Evolutionary conservation across 176 grass and related monocot species (phyloP), one percentile per base, ranked within the genome.

Genomic region (Oryza rufipogon): DNA sequence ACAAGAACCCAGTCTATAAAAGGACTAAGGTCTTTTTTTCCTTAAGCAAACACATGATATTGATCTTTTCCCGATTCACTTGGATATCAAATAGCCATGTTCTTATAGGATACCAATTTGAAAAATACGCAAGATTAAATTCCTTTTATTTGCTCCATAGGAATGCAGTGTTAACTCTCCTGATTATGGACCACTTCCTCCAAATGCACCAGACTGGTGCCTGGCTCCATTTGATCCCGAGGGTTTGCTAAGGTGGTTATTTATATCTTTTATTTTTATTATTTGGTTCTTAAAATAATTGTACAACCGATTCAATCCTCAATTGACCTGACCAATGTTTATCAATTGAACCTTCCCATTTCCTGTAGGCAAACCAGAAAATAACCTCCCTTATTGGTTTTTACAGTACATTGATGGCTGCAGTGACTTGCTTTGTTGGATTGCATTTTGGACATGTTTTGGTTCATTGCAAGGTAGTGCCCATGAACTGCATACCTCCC

Each of bases 161-260:
- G 93, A 95, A 92, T 99, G 91, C 87, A 99, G 96, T 80, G 77
- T 91, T 48, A 94, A 96, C 64, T 99, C 93, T 80, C 96, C 96
- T 82, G 93, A 96, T 90, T 94, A 99, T 82, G 96, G 96, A 66
- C 87, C 93, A 6, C 83, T 94, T 52, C 96, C 93, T 72, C 84
- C 84, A 69, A 88, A 95, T 75, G 86, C 96, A 69, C 96, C 96
- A 66, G 71, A 77, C 9, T 99, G 96, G 96, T 99, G 96, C 49
- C 66, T 91, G 38, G 93, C 96, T 66, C 96, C 96, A 72, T 99
- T 96, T 83, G 93, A 99, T 78, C 96, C 93, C 11, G 93, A 99
- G 78, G 96, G 96, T 83, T 85, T 99, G 75, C 77, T 99, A 86
- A 99, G 96, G 93, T 99, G 87, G 2, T 84, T 63, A 46, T 60